Evolutionary conservation across 169 alveolate genomes (phyloP), one percentile per base, ranked within the genome.

Genomic region (Cytauxzoon felis): DNA sequence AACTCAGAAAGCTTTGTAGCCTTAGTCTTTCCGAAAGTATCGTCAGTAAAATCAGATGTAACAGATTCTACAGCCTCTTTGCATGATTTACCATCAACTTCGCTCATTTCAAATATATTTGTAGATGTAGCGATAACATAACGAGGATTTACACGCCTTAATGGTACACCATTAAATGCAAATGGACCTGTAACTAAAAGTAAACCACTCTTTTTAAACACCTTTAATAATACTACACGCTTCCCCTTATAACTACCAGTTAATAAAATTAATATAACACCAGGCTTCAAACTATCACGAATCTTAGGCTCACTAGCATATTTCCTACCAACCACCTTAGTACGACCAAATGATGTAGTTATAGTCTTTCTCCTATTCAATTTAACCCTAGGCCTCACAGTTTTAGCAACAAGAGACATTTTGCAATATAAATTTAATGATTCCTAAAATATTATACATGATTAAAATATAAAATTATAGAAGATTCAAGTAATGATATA

Each of bases 201-300:
- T 62, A 94, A 80, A 27, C 98, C 98, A 23, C 98, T 89, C 57
- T 83, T 66, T 41, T 81, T 59, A 69, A 95, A 86, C 69, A 93
- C 91, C 95, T 97, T 95, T 66, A 96, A 87, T 90, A 92, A 93
- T 26, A 97, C 97, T 29, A 95, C 98, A 62, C 99, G 94, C 79
- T 94, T 93, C 59, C 99, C 99, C 79, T 95, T 88, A 94, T 91
- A 95, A 80, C 95, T 92, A 47, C 99, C 98, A 50, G 97, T 87
- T 33, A 96, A 88, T 59, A 96, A 81, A 47, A 96, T 94, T 62
- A 95, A 91, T n/a, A 96, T 96, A 38, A 92, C 90, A 26, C 97
- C 98, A 29, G 96, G 94, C 53, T 76, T 80, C 45, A 93, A 81
- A 30, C 93, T 89, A 56, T 87, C 84, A 70, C 96, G 88, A 54